These are phyloP conservation scores for Solanum paucissectum DNA, from an alignment of 257 asterid genomes.

Conservation along the genomic window DNA sequence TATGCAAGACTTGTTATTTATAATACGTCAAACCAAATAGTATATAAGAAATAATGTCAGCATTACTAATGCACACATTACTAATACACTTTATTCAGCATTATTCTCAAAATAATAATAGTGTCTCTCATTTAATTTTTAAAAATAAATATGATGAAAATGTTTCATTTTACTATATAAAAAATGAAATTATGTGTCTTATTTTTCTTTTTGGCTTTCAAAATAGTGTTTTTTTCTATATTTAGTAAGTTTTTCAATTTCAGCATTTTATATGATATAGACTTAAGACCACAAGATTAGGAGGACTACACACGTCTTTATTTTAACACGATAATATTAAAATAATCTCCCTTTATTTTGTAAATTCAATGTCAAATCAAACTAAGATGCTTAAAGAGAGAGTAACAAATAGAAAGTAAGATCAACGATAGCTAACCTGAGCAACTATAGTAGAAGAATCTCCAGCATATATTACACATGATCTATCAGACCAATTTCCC, in stretches of 20 bases:
- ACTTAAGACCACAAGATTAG: too few relatives aligned
- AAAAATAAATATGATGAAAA: not conserved
- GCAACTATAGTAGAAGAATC: conserved; percentile 45
- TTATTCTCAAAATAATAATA: not conserved
- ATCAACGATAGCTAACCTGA: conserved; percentile 29
- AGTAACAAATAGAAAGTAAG: not conserved
- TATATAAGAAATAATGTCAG: too few relatives aligned
- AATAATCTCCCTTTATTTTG: too few relatives aligned
- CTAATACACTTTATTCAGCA: too few relatives aligned
- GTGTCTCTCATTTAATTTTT: too few relatives aligned
- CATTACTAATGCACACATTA: not conserved
- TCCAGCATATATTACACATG: conserved; percentile 34
- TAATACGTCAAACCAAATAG: too few relatives aligned
- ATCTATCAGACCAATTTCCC: conserved; percentile 18
- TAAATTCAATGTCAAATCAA: not conserved
- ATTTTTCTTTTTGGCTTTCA: not conserved
- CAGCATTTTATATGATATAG: not conserved
- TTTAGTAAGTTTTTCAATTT: too few relatives aligned
- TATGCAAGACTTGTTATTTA: not conserved
- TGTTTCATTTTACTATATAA: not conserved
- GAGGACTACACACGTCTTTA: too few relatives aligned
- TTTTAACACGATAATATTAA: too few relatives aligned
- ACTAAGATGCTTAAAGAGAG: not conserved
- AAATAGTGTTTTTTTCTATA: not conserved
- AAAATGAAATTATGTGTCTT: not conserved